A percentile compares a stretch with the other conserved stretches of the same genome.
Evolutionary conservation across 106 monocot genomes (phyloP).

Genomic region (Xerophyta viscosa): DNA sequence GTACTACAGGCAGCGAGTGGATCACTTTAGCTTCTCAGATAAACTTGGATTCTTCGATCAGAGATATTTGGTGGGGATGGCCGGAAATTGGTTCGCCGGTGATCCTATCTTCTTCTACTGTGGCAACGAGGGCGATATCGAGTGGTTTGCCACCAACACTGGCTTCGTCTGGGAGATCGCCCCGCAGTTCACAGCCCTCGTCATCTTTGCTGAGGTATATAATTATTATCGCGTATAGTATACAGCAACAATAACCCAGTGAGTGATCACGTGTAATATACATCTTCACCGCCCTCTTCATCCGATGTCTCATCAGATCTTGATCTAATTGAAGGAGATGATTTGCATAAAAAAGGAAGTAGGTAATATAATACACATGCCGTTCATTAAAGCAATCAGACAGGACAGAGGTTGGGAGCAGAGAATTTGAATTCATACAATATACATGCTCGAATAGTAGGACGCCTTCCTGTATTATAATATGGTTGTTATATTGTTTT

Average conservation of each 20-base stretch:
- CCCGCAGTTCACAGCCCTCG: conserved; percentile 62
- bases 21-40: conserved; percentile 82
- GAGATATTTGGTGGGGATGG: conserved; percentile 49
- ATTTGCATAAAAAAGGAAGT: too few species aligned
- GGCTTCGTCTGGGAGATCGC: conserved; percentile 95
- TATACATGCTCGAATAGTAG: too few species aligned
- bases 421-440: too few species aligned
- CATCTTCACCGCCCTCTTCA: too few species aligned
- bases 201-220: conserved; percentile 79
- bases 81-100: conserved; percentile 18
- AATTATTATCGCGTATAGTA: background rate
- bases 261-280: too few species aligned
- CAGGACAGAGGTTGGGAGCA: background rate
- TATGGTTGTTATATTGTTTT: too few species aligned
- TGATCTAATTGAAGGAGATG: too few species aligned
- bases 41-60: conserved; percentile 48
- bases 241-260: too few species aligned
- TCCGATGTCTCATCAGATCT: too few species aligned
- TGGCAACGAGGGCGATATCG: conserved; percentile 90
- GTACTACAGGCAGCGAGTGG: conserved; percentile 64
- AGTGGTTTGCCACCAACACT: conserved; percentile 88
- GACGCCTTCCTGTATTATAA: too few species aligned
- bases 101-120: conserved; percentile 95
- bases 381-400: too few species aligned
- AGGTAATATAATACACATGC: too few species aligned